These are phyloP conservation scores for Vigna trinervia DNA, from an alignment of 306 rosid genomes.

Conservation along the genomic window DNA sequence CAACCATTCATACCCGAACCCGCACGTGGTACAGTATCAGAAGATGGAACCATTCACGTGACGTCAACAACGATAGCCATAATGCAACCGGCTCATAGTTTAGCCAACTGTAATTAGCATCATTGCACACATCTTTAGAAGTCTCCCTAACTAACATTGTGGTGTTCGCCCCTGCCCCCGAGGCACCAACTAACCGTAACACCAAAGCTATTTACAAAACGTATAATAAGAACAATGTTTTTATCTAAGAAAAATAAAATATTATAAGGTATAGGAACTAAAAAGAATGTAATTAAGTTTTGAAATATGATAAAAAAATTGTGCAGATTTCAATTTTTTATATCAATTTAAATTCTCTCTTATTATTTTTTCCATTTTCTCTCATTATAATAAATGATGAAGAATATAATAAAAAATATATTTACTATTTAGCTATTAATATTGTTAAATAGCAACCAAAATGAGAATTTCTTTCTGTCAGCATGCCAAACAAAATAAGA, in stretches of 20 bases:
- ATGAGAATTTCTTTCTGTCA: too few relatives aligned
- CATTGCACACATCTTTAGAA: conserved; percentile 47
- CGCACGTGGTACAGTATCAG: conserved; percentile 38
- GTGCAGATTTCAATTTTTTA: too few relatives aligned
- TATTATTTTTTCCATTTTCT: too few relatives aligned
- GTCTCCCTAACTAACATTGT: conserved; percentile 37
- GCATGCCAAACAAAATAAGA: too few relatives aligned
- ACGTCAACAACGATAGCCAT: conserved; percentile 21
- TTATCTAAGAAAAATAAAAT: background rate
- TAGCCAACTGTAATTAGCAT: conserved; percentile 52
- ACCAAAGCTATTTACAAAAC: conserved; percentile 37
- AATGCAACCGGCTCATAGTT: conserved; percentile 40
- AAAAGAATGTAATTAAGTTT: too few relatives aligned
- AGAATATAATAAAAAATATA: too few relatives aligned
- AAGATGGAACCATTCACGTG: conserved; percentile 41
- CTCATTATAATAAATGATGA: too few relatives aligned
- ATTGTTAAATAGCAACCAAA: too few relatives aligned
- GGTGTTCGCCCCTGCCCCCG: conserved; percentile 27
- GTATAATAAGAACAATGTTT: background rate
- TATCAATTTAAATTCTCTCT: too few relatives aligned
- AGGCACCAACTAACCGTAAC: background rate
- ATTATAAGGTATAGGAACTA: background rate
- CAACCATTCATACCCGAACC: conserved; percentile 1
- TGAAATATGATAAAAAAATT: too few relatives aligned
- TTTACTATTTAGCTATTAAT: too few relatives aligned